Percentiles rank a stretch among this genome's conserved stretches.
phyloP scores from a whole-genome alignment of 2,329 filamentous ascomycete species.

The Cladosporium sphaerospermum region DNA sequence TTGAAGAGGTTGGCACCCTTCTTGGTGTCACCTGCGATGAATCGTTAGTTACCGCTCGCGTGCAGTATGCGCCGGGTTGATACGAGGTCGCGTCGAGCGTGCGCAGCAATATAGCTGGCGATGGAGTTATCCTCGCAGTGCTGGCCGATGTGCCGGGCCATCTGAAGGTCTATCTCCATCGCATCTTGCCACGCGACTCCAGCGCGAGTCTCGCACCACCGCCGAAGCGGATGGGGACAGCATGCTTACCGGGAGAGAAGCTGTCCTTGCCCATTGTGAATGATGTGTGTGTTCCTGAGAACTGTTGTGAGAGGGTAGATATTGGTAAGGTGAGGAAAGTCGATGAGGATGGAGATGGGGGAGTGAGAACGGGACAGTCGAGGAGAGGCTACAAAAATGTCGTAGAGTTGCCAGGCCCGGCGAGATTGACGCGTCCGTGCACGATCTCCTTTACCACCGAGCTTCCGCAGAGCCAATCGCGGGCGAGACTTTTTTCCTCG shows the following conservation, averaged over 20 bases:
- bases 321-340: conserved; percentile 12
- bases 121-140: not conserved
- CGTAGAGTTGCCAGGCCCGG: not conserved
- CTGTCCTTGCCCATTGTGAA: conserved; percentile 34
- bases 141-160: not conserved
- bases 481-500: not conserved
- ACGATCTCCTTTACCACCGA: not conserved
- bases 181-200: not conserved
- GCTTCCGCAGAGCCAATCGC: not conserved
- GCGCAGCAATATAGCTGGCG: not conserved
- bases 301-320: conserved; percentile 6
- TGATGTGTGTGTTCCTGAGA: conserved; percentile 10
- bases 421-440: not conserved
- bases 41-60: not conserved
- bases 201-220: not conserved
- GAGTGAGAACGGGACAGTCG: not conserved
- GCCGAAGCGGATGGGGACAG: not conserved
- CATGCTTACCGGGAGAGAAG: conserved; percentile 31
- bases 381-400: not conserved
- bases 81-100: not conserved
- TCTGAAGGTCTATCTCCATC: not conserved
- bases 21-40: conserved; percentile 70
- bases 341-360: conserved; percentile 6
- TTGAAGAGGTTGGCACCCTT: conserved; percentile 99
- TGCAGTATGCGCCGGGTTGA: not conserved